Evolutionary conservation across 164 flowering plant genomes (phyloP).

Genomic region (Liriodendron chinense): DNA sequence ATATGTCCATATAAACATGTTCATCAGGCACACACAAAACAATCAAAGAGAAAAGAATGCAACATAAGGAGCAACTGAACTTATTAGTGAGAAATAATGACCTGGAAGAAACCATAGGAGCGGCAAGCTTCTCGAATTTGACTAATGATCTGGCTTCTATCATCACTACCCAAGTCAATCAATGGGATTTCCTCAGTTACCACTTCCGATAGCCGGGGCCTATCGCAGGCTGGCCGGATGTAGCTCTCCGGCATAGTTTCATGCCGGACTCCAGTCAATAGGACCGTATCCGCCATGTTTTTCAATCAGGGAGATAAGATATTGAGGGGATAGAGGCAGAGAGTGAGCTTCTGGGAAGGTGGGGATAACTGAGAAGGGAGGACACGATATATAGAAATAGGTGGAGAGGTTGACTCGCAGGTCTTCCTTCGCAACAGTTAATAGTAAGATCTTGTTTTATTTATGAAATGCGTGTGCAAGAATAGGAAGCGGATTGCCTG

Average conservation of each 20-base stretch:
- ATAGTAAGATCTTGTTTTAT: too few species aligned
- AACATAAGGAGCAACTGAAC: not conserved
- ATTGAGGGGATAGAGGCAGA: not conserved
- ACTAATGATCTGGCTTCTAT: conserved; percentile 22
- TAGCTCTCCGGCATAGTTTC: conserved; percentile 23
- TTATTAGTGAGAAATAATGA: conserved; percentile 4
- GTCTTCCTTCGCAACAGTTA: too few species aligned
- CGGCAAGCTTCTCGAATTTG: conserved; percentile 53
- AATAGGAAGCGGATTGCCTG: too few species aligned
- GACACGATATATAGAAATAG: too few species aligned
- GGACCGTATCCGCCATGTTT: conserved; percentile 2
- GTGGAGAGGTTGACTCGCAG: too few species aligned
- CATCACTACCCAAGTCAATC: conserved; percentile 40
- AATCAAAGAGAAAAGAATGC: not conserved
- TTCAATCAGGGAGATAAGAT: not conserved
- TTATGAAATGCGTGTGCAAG: too few species aligned
- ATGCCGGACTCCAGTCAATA: not conserved
- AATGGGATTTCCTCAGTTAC: conserved; percentile 42
- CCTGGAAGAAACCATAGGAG: conserved; percentile 61
- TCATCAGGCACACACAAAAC: not conserved
- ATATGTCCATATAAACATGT: too few species aligned
- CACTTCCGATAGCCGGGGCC: conserved; percentile 61
- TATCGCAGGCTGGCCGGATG: conserved; percentile 56
- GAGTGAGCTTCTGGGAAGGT: not conserved
- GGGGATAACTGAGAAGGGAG: not conserved